Evolutionary conservation across 768 basidiomycete genomes (phyloP), one percentile per base, ranked within the genome.

Genomic region (Boletus subcaerulescens): DNA sequence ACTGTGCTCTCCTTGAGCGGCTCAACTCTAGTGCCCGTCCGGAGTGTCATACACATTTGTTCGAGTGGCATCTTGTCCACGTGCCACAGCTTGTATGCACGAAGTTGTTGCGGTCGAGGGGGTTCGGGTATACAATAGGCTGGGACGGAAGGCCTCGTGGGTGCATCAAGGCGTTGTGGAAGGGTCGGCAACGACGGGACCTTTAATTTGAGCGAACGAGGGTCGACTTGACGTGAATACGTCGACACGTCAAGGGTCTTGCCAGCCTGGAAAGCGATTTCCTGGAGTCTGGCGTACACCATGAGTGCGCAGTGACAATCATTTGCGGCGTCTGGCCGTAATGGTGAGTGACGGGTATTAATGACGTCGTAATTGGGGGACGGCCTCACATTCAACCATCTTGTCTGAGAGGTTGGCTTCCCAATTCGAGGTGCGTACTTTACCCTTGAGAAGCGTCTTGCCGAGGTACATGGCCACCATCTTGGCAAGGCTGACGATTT

Each of bases 341-440:
- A 39, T 1, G 38, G 14, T 39, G 38, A 39, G 38, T n/a, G 15
- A 39, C 38, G 8, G 3, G 38, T 5, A n/a, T n/a, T 6, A n/a
- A 18, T 17, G n/a, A 9, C 17, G 14, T n/a, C 6, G 14, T 39
- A n/a, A 39, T 39, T 6, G 14, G 17, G 38, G 9, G 7, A 17
- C 14, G 29, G 7, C 5, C 62, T 55, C 26, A 77, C 77, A 80
- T 55, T 71, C 64, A 26, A 74, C 52, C 67, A 80, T 80, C 49
- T 65, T 59, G 38, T 56, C 51, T 13, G 66, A 68, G 17, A 81
- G 71, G 12, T 62, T 41, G 1, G 52, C 64, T 53, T 78, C 77
- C 80, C 80, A 81, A 55, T 81, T 74, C 43, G 76, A 71, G 39
- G 61, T 75, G 31, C 81, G 73, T n/a, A 74, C 80, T 45, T 66